Evolutionary conservation across 2,329 filamentous ascomycete genomes (phyloP).

Genomic region (Ophiostoma tasmaniense): DNA sequence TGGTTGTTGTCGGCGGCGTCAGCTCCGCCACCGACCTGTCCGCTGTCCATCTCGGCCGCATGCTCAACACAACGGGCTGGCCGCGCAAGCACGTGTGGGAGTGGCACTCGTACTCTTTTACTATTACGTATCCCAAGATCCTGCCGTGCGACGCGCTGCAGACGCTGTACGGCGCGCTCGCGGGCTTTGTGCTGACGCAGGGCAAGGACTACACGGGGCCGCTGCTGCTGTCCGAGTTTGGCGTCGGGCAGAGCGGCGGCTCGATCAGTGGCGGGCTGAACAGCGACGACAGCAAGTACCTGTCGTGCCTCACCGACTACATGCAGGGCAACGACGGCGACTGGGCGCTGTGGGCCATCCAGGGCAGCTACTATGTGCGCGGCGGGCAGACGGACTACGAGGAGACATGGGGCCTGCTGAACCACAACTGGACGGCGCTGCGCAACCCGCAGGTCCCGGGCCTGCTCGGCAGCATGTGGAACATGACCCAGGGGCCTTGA

Average conservation of each 20-base stretch:
- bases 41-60: constrained; percentile 30
- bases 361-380: constrained; percentile 52
- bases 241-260: constrained; percentile 41
- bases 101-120: constrained; percentile 50
- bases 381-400: constrained; percentile 41
- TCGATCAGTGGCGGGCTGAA: constrained; percentile 31
- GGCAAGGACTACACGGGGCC: constrained; percentile 41
- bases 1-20: constrained; percentile 47
- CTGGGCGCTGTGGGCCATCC: constrained; percentile 51
- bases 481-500: constrained; percentile 30
- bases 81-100: constrained; percentile 50
- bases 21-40: constrained; percentile 46
- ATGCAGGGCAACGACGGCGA: constrained; percentile 49
- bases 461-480: constrained; percentile 33
- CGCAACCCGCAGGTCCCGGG: constrained; percentile 31
- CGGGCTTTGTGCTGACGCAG: constrained; percentile 44
- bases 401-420: constrained; percentile 41
- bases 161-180: neutral
- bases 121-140: constrained; percentile 37
- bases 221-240: constrained; percentile 52
- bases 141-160: constrained; percentile 32
- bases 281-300: constrained; percentile 39
- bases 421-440: constrained; percentile 32
- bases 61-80: constrained; percentile 39
- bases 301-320: constrained; percentile 44